These are phyloP conservation scores for Fusarium chaquense DNA, from an alignment of 2,329 filamentous ascomycete species.

Conservation along the genomic window DNA sequence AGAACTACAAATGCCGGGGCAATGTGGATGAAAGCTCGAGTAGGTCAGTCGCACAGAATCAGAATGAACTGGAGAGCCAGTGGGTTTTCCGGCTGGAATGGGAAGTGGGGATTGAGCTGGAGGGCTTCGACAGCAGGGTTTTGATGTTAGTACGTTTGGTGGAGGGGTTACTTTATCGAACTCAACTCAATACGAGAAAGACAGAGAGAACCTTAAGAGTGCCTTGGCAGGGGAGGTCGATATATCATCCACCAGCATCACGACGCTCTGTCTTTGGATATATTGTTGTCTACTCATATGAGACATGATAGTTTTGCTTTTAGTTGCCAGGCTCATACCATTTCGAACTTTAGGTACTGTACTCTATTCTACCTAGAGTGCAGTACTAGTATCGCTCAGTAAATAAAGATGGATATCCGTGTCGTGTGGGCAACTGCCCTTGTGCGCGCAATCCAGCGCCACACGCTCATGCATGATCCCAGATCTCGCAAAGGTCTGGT, in stretches of 20 bases:
- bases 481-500: neutral
- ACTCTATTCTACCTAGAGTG: neutral
- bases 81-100: slow-evolving; percentile 41
- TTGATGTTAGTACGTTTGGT: slow-evolving; percentile 26
- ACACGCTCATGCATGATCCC: slow-evolving; percentile 18
- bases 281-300: neutral
- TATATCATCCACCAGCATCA: neutral
- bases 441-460: slow-evolving; percentile 37
- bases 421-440: slow-evolving; percentile 39
- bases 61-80: slow-evolving; percentile 34
- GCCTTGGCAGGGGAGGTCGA: neutral
- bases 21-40: slow-evolving; percentile 43
- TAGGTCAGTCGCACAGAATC: slow-evolving; percentile 41
- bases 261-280: neutral
- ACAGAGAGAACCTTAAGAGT: neutral
- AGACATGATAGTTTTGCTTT: slow-evolving; percentile 6
- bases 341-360: neutral
- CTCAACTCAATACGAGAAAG: neutral
- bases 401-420: slow-evolving; percentile 8
- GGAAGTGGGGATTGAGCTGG: slow-evolving; percentile 44
- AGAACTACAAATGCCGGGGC: slow-evolving; percentile 40
- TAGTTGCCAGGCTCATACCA: slow-evolving; percentile 21
- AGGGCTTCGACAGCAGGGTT: slow-evolving; percentile 45
- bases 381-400: neutral
- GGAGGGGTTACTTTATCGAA: slow-evolving; percentile 7